Conservation (phyloP, 768 basidiomycete genomes). For the Leucosporidium yakuticum region DNA sequence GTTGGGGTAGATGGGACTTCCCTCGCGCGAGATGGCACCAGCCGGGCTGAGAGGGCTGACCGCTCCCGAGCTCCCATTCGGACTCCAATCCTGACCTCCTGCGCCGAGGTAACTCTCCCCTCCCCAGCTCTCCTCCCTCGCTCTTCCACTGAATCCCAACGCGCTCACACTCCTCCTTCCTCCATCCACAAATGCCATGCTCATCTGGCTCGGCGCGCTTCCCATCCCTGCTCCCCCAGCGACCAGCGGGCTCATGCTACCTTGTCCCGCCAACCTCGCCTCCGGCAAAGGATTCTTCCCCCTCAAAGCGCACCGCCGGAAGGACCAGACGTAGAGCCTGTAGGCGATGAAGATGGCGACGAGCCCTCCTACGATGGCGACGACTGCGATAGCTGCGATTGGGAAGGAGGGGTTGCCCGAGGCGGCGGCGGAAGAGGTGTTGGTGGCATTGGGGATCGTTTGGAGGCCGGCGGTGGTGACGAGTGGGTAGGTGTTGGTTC, state of each 20-base stretch:
- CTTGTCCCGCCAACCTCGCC: not conserved
- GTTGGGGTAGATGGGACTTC: not conserved
- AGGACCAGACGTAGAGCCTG: slow-evolving; percentile 22
- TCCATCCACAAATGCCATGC: slow-evolving; percentile 6
- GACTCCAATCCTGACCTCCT: not conserved
- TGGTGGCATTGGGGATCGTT: not conserved
- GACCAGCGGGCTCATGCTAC: not conserved
- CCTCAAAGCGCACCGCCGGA: not conserved
- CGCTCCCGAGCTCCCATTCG: not conserved
- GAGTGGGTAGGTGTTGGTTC: not conserved
- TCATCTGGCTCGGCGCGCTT: slow-evolving; percentile 24
- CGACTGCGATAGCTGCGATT: slow-evolving; percentile 24
- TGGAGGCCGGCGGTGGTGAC: not conserved
- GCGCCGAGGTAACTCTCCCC: slow-evolving; percentile 11
- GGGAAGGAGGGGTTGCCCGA: slow-evolving; percentile 22
- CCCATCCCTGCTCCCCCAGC: not conserved
- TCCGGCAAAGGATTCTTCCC: slow-evolving; percentile 3
- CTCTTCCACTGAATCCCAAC: slow-evolving; percentile 3
- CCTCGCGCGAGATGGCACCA: not conserved
- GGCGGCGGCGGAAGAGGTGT: not conserved
- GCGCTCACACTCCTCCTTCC: slow-evolving; percentile 17
- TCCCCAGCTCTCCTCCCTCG: slow-evolving; percentile 29
- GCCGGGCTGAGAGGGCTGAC: not conserved
- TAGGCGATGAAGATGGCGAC: slow-evolving; percentile 22
- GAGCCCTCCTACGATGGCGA: slow-evolving; percentile 23